A percentile compares a stretch with the other conserved stretches of the same genome.
Evolutionary conservation across 164 flowering plant genomes (phyloP).

Genomic region (Nymphaea colorata): DNA sequence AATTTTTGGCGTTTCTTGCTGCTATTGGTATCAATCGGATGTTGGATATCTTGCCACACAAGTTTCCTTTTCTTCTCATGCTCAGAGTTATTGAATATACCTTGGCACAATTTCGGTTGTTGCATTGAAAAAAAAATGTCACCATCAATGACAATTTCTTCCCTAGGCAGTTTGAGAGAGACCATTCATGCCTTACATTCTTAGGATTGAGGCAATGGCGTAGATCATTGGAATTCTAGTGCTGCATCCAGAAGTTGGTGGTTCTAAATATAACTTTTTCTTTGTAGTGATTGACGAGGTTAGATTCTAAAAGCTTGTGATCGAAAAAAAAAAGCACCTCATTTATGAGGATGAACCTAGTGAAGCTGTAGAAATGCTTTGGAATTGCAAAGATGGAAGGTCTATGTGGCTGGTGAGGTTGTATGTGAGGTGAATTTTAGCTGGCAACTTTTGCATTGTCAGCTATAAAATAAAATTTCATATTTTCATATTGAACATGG

Average conservation of each 20-base stretch:
- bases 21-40: constrained; percentile 78
- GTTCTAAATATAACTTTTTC: constrained; percentile 77
- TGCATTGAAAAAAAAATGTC: constrained; percentile 72
- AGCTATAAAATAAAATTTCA: no score
- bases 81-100: constrained; percentile 85
- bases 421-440: constrained; percentile 80
- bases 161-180: constrained; percentile 95
- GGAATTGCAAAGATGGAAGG: constrained; percentile 94
- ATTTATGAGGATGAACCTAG: constrained; percentile 83
- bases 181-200: constrained; percentile 98
- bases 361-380: constrained; percentile 67
- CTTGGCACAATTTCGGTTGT: constrained; percentile 82
- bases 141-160: constrained; percentile 96
- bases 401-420: constrained; percentile 82
- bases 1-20: constrained; percentile 62
- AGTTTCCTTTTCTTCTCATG: constrained; percentile 89
- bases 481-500: no score
- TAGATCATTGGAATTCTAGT: constrained; percentile 93
- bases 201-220: constrained; percentile 99
- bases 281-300: constrained; percentile 97
- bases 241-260: constrained; percentile 95
- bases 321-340: constrained; percentile 75
- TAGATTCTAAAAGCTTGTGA: constrained; percentile 84
- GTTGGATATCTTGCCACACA: constrained; percentile 76
- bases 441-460: no score